Percentiles rank a stretch among this genome's conserved stretches.
Evolutionary conservation across 345 rosid genomes (phyloP).

Genomic region (Anacardium occidentale): DNA sequence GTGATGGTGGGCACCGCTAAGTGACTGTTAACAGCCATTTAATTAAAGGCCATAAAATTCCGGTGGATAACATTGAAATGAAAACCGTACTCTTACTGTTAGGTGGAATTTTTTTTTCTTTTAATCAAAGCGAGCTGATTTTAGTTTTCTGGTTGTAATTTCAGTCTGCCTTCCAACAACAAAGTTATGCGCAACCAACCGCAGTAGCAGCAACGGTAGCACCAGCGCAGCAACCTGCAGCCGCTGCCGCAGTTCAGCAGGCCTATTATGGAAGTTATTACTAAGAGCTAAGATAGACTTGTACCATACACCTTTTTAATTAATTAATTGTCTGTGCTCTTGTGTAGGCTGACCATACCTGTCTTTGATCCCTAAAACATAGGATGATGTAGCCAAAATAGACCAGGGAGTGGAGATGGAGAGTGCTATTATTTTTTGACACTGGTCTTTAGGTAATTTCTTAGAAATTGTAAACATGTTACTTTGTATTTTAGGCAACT

Average conservation of each 20-base stretch:
- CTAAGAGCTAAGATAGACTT: conserved; percentile 29
- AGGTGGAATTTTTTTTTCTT: too few relatives aligned
- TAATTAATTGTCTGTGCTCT: not conserved
- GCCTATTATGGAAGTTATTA: conserved; percentile 61
- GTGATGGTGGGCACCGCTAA: too few relatives aligned
- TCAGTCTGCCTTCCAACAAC: conserved; percentile 51
- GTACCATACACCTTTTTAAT: not conserved
- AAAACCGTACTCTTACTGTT: too few relatives aligned
- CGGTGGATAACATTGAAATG: too few relatives aligned
- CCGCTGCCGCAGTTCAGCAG: conserved; percentile 59
- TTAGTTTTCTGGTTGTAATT: not conserved
- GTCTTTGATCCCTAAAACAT: not conserved
- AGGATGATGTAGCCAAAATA: not conserved
- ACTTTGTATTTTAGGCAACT: not conserved
- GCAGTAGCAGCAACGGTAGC: conserved; percentile 43
- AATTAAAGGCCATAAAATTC: too few relatives aligned
- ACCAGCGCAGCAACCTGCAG: conserved; percentile 52
- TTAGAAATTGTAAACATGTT: conserved; percentile 5
- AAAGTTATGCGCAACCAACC: conserved; percentile 59
- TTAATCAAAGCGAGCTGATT: too few relatives aligned
- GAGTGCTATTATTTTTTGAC: conserved; percentile 1
- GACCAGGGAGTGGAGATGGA: not conserved
- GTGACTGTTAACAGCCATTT: too few relatives aligned
- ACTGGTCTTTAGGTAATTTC: not conserved
- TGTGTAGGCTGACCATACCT: not conserved